A percentile compares a stretch with the other conserved stretches of the same genome.
Conservation (phyloP, 2,329 filamentous ascomycete genomes). For the Parafenestella ontariensis region DNA sequence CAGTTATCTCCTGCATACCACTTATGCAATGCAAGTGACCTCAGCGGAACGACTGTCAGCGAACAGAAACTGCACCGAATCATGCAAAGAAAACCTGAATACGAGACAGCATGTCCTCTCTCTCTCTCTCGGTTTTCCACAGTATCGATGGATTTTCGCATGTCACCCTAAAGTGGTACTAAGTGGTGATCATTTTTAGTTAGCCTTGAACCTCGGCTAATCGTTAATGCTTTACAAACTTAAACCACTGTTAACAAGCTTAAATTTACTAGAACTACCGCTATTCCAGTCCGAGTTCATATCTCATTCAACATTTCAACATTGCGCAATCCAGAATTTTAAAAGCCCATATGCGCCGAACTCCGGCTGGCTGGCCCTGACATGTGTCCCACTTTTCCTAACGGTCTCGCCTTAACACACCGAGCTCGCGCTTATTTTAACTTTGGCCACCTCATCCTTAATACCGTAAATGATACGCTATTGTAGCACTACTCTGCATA, state of each 20-base stretch:
- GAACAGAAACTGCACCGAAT: conserved; percentile 24
- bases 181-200: conserved; percentile 2
- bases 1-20: conserved; percentile 16
- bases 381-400: not conserved
- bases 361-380: not conserved
- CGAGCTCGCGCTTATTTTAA: not conserved
- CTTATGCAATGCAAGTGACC: conserved; percentile 21
- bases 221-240: conserved; percentile 22
- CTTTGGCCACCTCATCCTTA: not conserved
- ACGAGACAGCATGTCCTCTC: conserved; percentile 12
- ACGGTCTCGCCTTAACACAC: not conserved
- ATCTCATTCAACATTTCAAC: not conserved
- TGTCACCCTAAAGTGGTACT: not conserved
- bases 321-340: not conserved
- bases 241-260: conserved; percentile 17
- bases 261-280: conserved; percentile 26
- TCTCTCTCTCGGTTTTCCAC: not conserved
- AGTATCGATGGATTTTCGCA: not conserved
- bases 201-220: conserved; percentile 11
- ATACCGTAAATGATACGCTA: not conserved
- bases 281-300: conserved; percentile 13
- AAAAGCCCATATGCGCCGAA: not conserved
- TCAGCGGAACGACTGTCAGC: conserved; percentile 22
- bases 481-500: conserved; percentile 3
- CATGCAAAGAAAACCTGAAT: conserved; percentile 15